phyloP scores from a whole-genome alignment of 2,329 filamentous ascomycete species.

The Volutella citrinella region DNA sequence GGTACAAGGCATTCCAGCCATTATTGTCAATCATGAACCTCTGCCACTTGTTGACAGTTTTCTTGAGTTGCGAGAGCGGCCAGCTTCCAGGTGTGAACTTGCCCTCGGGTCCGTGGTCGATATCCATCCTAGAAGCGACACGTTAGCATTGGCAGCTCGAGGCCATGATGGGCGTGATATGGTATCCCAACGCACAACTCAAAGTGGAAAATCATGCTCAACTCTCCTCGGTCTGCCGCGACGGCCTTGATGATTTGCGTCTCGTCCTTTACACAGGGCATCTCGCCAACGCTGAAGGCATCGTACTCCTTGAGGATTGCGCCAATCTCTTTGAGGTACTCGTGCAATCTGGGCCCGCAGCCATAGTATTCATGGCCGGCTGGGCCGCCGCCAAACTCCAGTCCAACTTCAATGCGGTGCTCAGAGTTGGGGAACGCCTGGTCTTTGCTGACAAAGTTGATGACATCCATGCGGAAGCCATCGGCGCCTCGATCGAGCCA shows the following conservation, averaged over 20 bases:
- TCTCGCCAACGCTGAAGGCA: slow-evolving; percentile 52
- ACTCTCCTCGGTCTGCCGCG: slow-evolving; percentile 52
- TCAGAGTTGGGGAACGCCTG: slow-evolving; percentile 51
- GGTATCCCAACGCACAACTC: slow-evolving; percentile 54
- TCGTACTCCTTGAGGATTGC: slow-evolving; percentile 43
- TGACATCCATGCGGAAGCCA: slow-evolving; percentile 66
- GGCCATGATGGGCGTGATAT: neutral
- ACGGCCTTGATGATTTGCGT: slow-evolving; percentile 47
- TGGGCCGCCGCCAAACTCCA: too few relatives aligned
- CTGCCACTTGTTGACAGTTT: slow-evolving; percentile 56
- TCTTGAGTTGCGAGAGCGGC: slow-evolving; percentile 50
- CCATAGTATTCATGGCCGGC: slow-evolving; percentile 45
- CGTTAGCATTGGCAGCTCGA: slow-evolving; percentile 1
- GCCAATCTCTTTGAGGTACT: slow-evolving; percentile 45
- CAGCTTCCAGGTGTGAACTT: slow-evolving; percentile 43
- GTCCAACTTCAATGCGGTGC: slow-evolving; percentile 28
- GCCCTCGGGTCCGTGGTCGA: slow-evolving; percentile 44
- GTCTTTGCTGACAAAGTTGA: slow-evolving; percentile 65
- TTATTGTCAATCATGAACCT: slow-evolving; percentile 55
- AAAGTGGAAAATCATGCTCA: slow-evolving; percentile 74
- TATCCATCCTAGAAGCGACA: slow-evolving; percentile 40
- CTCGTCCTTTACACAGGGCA: slow-evolving; percentile 43
- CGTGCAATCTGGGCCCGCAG: slow-evolving; percentile 48
- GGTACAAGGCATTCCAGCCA: slow-evolving; percentile 64
- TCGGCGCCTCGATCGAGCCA: slow-evolving; percentile 69